Conservation (phyloP, 2,329 filamentous ascomycete species). For the Penicillium palitans region DNA sequence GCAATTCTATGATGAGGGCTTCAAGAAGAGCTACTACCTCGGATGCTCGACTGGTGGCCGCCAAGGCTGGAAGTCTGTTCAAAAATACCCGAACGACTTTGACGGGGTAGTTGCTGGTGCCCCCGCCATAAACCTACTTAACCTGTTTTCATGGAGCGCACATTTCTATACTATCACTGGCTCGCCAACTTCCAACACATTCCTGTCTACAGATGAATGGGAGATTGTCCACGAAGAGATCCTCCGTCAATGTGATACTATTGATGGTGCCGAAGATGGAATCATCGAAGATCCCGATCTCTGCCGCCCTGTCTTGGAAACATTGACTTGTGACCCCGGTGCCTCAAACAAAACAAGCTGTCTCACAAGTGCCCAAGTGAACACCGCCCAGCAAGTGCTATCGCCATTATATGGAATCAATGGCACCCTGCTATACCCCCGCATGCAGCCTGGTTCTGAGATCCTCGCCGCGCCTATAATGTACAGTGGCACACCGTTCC, state of each 20-base stretch:
- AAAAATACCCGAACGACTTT: slow-evolving; percentile 50
- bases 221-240: slow-evolving; percentile 39
- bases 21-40: slow-evolving; percentile 50
- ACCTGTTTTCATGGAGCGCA: slow-evolving; percentile 47
- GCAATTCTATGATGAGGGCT: slow-evolving; percentile 41
- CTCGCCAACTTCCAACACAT: slow-evolving; percentile 34
- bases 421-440: slow-evolving; percentile 35
- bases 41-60: slow-evolving; percentile 52
- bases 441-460: slow-evolving; percentile 40
- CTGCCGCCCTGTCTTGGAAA: slow-evolving; percentile 36
- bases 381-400: slow-evolving; percentile 33
- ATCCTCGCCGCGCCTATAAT: slow-evolving; percentile 30
- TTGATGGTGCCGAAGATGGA: slow-evolving; percentile 36
- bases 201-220: slow-evolving; percentile 34
- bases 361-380: slow-evolving; percentile 33
- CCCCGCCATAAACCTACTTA: slow-evolving; percentile 47
- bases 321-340: slow-evolving; percentile 32
- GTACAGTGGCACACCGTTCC: slow-evolving; percentile 40
- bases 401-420: slow-evolving; percentile 36
- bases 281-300: slow-evolving; percentile 42
- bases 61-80: slow-evolving; percentile 50
- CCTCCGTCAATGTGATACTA: slow-evolving; percentile 35
- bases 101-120: slow-evolving; percentile 51
- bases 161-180: slow-evolving; percentile 46
- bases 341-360: slow-evolving; percentile 26